Conservation (phyloP, 352 stramenopile genomes). For the Chrysophaeum taylorii region DNA sequence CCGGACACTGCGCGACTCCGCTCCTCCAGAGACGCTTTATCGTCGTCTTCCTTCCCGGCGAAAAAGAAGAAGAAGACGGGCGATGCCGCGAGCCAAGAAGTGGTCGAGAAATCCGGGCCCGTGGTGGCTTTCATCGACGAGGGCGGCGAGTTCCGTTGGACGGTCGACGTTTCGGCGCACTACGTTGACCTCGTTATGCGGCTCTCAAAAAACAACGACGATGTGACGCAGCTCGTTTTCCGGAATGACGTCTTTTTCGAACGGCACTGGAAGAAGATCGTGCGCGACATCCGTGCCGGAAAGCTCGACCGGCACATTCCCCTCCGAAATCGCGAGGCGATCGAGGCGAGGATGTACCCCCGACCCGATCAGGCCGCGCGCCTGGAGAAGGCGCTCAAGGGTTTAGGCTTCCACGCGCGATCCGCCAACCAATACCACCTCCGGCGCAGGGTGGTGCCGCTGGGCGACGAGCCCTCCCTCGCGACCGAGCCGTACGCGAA, state of each 20-base stretch:
- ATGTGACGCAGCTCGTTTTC: slow-evolving; percentile 17
- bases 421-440: not conserved
- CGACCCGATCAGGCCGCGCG: slow-evolving; percentile 5
- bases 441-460: no score
- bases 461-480: no score
- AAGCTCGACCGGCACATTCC: slow-evolving; percentile 19
- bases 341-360: slow-evolving; percentile 14
- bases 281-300: slow-evolving; percentile 15
- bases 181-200: slow-evolving; percentile 20
- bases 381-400: not conserved
- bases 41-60: no score
- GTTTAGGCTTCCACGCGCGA: not conserved
- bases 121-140: no score
- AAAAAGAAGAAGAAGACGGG: no score
- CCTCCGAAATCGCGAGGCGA: slow-evolving; percentile 1
- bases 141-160: slow-evolving; percentile 18
- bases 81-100: no score
- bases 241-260: slow-evolving; percentile 21
- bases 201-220: slow-evolving; percentile 14
- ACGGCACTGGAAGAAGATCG: slow-evolving; percentile 23
- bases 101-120: no score
- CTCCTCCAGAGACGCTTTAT: no score
- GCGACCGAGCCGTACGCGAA: no score
- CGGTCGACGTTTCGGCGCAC: slow-evolving; percentile 6
- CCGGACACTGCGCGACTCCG: no score